Percentiles rank a stretch among this genome's conserved stretches.
Evolutionary conservation across 805 yeast genomes (phyloP).

Genomic region (Suhomyces emberorum): DNA sequence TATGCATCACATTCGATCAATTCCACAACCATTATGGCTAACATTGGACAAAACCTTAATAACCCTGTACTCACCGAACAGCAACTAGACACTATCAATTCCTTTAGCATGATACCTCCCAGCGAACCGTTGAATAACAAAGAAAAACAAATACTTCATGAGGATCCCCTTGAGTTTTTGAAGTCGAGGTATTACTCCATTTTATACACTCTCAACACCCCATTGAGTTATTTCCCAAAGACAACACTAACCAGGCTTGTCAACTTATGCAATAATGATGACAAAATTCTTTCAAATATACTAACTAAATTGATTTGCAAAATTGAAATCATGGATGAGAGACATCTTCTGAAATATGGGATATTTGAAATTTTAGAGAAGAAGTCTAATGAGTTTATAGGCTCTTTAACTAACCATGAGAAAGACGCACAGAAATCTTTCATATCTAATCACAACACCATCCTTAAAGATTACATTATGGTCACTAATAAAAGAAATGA

Average conservation of each 20-base stretch:
- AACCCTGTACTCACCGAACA: background rate
- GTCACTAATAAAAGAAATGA: background rate
- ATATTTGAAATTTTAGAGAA: slow-evolving; percentile 12
- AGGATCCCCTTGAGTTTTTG: slow-evolving; percentile 30
- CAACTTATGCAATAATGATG: slow-evolving; percentile 36
- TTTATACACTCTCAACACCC: slow-evolving; percentile 38
- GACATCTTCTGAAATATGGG: slow-evolving; percentile 38
- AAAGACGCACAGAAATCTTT: slow-evolving; percentile 21
- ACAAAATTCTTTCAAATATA: slow-evolving; percentile 13
- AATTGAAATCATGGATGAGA: slow-evolving; percentile 38
- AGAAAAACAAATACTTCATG: background rate
- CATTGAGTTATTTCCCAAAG: slow-evolving; percentile 45
- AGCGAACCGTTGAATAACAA: background rate
- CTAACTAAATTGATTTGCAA: slow-evolving; percentile 31
- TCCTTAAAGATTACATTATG: slow-evolving; percentile 15
- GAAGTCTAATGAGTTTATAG: background rate
- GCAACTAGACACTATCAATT: background rate
- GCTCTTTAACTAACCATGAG: slow-evolving; percentile 2
- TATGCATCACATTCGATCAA: too few relatives aligned
- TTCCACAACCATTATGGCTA: too few relatives aligned
- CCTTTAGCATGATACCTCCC: slow-evolving; percentile 19
- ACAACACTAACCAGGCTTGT: slow-evolving; percentile 47
- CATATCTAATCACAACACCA: slow-evolving; percentile 14
- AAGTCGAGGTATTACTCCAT: slow-evolving; percentile 32
- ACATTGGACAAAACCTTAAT: too few relatives aligned